Evolutionary conservation across 2,329 filamentous ascomycete species (phyloP).

Genomic region (Aspergillus intermedius): DNA sequence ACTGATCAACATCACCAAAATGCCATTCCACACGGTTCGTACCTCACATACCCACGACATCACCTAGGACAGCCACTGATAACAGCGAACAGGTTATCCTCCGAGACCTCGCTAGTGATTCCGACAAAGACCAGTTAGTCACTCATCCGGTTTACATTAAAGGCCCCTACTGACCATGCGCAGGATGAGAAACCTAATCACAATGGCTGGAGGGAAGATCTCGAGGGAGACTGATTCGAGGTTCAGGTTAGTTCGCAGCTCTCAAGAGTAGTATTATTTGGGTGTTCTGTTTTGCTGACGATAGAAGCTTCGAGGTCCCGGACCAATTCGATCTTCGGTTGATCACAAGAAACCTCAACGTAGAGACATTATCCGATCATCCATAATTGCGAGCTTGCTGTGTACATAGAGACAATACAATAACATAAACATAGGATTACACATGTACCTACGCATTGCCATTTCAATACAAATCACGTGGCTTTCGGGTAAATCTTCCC

Average conservation of each 20-base stretch:
- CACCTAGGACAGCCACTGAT: not conserved
- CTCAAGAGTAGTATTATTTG: not conserved
- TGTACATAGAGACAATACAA: not conserved
- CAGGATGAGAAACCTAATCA: conserved; percentile 10
- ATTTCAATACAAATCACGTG: too few species aligned
- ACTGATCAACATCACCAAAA: not conserved
- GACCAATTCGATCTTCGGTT: conserved; percentile 10
- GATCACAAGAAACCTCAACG: conserved; percentile 10
- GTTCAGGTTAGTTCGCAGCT: conserved; percentile 7
- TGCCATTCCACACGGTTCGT: not conserved
- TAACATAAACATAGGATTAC: too few species aligned
- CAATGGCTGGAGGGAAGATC: conserved; percentile 10
- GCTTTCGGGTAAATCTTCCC: too few species aligned
- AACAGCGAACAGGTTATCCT: conserved; percentile 5
- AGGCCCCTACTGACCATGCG: not conserved
- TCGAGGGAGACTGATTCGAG: conserved; percentile 2
- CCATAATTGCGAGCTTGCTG: conserved; percentile 2
- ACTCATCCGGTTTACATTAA: not conserved
- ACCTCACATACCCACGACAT: not conserved
- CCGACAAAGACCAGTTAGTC: conserved; percentile 10
- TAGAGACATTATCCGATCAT: conserved; percentile 13
- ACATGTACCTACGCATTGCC: too few species aligned
- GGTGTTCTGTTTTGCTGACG: not conserved
- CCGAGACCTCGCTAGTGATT: conserved; percentile 6
- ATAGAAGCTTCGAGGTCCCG: conserved; percentile 5